Base-by-base conservation (phyloP, 1,284 basidiomycete species). In the Ceratobasidium theobromae region DNA sequence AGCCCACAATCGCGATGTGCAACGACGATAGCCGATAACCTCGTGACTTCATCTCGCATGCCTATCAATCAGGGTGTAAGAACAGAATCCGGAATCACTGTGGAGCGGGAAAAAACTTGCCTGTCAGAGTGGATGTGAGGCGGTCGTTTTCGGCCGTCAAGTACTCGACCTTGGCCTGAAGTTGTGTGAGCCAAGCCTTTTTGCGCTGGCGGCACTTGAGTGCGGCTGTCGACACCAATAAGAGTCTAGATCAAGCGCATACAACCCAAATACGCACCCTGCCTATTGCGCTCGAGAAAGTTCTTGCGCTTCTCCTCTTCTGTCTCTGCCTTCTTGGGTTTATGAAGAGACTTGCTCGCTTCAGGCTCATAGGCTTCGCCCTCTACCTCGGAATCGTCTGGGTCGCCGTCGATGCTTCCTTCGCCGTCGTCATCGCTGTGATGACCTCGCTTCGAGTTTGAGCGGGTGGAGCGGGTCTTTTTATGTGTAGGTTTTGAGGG, bases 141-240 rank as follows among this genome's bases (percentile, higher is more conserved):
- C 93, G 86, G 76, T 98, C 95, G 76, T 99, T 99, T 78, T 98
- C 96, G 71, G 89, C 87, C 30, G 84, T 81, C 30, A 98, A 83
- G 71, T 84, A 92, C 75, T 98, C 95, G 75, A 95, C 93, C 74
- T 96, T 96, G 60, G 89, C 87, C 77, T 99, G 96, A 18, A 99
- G 81, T 71, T 93, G 89, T 25, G 87, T 83, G 27, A 98, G 84
- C 96, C 97, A 99, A 4, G 94, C 94, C 78, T 99, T 99, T 78
- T 99, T 99, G 65, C 96, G 88, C 76, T 99, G 96, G 41, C 96
- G 91, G 77, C 97, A 99, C 79, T 99, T 99, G 73, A 98, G 86
- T 2, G 96, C 96, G 67, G 96, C 96, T 96, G 74, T 23, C 40
- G 5, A 67, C 62, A 27, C 6, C 35, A 45, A 51, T 32, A 23